phyloP scores from a whole-genome alignment of 352 stramenopile species.

The Elongisporangium anandrum region DNA sequence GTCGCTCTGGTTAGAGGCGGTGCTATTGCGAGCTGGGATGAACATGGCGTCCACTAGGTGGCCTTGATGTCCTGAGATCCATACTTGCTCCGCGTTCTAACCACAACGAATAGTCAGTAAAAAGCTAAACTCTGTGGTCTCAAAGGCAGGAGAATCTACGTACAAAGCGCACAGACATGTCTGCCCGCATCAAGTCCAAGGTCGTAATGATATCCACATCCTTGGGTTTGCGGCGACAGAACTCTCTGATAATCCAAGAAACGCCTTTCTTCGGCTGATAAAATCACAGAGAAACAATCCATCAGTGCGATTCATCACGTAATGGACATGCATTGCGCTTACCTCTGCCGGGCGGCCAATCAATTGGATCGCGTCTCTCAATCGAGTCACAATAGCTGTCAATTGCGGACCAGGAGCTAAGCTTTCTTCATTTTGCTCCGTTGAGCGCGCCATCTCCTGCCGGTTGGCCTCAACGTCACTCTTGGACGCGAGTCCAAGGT shows the following conservation, averaged over 20 bases:
- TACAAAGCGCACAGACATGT: conserved; percentile 75
- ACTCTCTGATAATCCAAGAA: conserved; percentile 49
- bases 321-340: neutral
- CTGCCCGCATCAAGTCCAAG: conserved; percentile 77
- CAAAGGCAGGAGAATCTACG: conserved; percentile 10
- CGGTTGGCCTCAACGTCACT: conserved; percentile 53
- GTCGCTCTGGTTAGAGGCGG: conserved; percentile 14
- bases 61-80: conserved; percentile 53
- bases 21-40: conserved; percentile 39
- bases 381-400: neutral
- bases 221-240: conserved; percentile 32
- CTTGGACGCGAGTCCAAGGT: conserved; percentile 30
- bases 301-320: neutral
- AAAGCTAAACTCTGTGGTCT: no score
- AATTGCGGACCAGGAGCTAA: neutral
- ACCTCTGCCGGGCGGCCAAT: conserved; percentile 39
- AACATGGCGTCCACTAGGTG: conserved; percentile 83
- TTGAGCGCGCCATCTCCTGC: conserved; percentile 11
- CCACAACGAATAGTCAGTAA: conserved; percentile 1
- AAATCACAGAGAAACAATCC: no score
- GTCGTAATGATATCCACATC: conserved; percentile 65
- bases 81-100: conserved; percentile 78
- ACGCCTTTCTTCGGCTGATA: conserved; percentile 26
- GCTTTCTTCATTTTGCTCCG: neutral
- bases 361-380: conserved; percentile 15